Percentiles rank a stretch among this genome's conserved stretches.
Evolutionary conservation across 2,329 filamentous ascomycete species (phyloP).

Genomic region (Fusarium hainanense): DNA sequence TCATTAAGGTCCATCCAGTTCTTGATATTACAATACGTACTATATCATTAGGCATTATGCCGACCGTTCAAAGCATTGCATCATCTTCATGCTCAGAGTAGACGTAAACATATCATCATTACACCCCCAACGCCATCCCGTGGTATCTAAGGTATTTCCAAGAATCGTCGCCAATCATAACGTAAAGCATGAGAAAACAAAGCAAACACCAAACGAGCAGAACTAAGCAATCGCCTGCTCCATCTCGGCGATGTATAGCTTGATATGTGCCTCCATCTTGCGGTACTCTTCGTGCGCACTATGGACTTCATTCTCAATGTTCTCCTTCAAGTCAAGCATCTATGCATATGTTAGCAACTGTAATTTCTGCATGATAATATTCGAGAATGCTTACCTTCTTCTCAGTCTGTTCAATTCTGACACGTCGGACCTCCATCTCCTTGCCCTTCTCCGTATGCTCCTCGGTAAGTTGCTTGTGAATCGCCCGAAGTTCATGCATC

Average conservation of each 20-base stretch:
- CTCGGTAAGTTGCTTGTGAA: constrained; percentile 83
- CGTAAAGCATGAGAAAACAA: constrained; percentile 24
- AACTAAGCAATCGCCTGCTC: constrained; percentile 77
- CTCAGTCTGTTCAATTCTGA: constrained; percentile 97
- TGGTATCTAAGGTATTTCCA: constrained; percentile 50
- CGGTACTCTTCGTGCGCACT: constrained; percentile 92
- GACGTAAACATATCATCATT: constrained; percentile 35
- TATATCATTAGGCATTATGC: not conserved
- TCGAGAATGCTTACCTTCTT: constrained; percentile 78
- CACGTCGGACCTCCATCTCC: constrained; percentile 90
- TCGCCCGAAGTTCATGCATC: constrained; percentile 87
- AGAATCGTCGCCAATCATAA: constrained; percentile 30
- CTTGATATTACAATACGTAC: not conserved
- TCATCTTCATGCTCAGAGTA: constrained; percentile 16
- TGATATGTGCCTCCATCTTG: constrained; percentile 97
- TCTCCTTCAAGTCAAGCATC: constrained; percentile 98
- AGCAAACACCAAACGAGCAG: not conserved
- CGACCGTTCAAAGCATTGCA: constrained; percentile 1
- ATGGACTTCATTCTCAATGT: constrained; percentile 94
- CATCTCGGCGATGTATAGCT: constrained; percentile 98
- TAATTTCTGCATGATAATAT: not conserved
- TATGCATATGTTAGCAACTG: constrained; percentile 54
- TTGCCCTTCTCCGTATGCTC: constrained; percentile 88
- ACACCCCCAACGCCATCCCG: constrained; percentile 53
- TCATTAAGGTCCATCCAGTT: not conserved